These are phyloP conservation scores for Fusarium luffae DNA, from an alignment of 2,329 filamentous ascomycete genomes.

Conservation along the genomic window DNA sequence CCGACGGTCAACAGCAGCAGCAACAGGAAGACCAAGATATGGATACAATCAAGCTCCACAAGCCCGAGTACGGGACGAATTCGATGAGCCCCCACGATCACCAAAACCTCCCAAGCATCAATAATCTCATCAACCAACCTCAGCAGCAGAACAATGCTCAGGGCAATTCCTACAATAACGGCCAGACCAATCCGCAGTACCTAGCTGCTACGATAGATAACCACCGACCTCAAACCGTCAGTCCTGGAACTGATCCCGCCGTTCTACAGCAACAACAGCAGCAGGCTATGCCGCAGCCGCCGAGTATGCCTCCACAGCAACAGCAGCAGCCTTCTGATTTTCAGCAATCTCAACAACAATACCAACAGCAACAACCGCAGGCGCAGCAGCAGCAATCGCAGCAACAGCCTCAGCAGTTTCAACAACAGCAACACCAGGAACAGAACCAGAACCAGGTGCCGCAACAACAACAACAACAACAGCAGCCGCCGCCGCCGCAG, in stretches of 20 bases:
- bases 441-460: conserved; percentile 33
- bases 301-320: conserved; percentile 48
- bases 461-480: conserved; percentile 44
- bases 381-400: conserved; percentile 40
- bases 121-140: conserved; percentile 78
- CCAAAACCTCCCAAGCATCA: conserved; percentile 83
- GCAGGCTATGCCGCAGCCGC: conserved; percentile 45
- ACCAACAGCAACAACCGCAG: conserved; percentile 41
- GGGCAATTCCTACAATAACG: conserved; percentile 48
- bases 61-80: conserved; percentile 42
- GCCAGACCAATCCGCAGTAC: conserved; percentile 43
- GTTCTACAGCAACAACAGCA: conserved; percentile 53
- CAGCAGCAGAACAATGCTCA: conserved; percentile 54
- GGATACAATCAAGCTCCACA: conserved; percentile 46
- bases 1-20: conserved; percentile 41
- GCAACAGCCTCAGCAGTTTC: conserved; percentile 31
- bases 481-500: conserved; percentile 38
- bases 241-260: conserved; percentile 53
- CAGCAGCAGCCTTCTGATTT: conserved; percentile 43
- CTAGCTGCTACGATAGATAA: conserved; percentile 44
- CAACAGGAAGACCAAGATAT: conserved; percentile 43
- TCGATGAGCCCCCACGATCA: conserved; percentile 55
- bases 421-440: conserved; percentile 32
- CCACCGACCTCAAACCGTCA: conserved; percentile 48
- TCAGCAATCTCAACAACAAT: conserved; percentile 47